Percentiles rank a stretch among this genome's conserved stretches.
Conservation (phyloP, 768 basidiomycete species). For the Harrya chromipes region DNA sequence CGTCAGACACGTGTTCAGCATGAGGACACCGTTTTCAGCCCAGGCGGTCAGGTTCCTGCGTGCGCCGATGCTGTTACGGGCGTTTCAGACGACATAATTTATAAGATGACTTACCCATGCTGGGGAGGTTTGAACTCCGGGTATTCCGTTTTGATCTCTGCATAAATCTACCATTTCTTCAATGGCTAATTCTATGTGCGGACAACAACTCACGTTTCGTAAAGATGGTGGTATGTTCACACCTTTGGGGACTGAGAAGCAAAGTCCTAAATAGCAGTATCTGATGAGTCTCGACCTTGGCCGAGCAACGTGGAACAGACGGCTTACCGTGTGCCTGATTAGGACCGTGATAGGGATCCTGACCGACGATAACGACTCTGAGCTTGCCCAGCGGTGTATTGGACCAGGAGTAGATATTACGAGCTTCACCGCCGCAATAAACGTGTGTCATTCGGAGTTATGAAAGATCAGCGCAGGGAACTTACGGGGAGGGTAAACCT, state of each 20-base stretch:
- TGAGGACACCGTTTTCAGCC: constrained; percentile 84
- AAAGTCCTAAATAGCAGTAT: constrained; percentile 51
- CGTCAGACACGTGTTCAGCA: constrained; percentile 91
- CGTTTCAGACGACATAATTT: constrained; percentile 8
- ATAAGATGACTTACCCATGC: constrained; percentile 65
- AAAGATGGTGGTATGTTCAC: constrained; percentile 77
- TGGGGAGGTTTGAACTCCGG: constrained; percentile 74
- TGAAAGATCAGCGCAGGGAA: constrained; percentile 26
- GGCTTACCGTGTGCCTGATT: constrained; percentile 81
- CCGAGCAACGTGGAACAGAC: not conserved
- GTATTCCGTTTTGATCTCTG: constrained; percentile 80
- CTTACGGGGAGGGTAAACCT: constrained; percentile 77
- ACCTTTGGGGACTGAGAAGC: constrained; percentile 87
- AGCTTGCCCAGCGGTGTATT: constrained; percentile 82
- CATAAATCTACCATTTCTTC: constrained; percentile 63
- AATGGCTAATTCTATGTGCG: constrained; percentile 1
- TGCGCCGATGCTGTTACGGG: constrained; percentile 2
- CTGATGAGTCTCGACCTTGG: constrained; percentile 11
- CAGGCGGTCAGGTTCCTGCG: constrained; percentile 74
- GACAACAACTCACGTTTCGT: constrained; percentile 56
- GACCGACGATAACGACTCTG: constrained; percentile 85
- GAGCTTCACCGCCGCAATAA: constrained; percentile 44
- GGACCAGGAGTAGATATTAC: constrained; percentile 90
- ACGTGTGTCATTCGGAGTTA: constrained; percentile 3
- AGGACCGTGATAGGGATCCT: constrained; percentile 81